Percentiles rank a stretch among this genome's conserved stretches.
These are phyloP conservation scores for Raphanus sativus DNA, from an alignment of 345 rosid species.

Conservation along the genomic window DNA sequence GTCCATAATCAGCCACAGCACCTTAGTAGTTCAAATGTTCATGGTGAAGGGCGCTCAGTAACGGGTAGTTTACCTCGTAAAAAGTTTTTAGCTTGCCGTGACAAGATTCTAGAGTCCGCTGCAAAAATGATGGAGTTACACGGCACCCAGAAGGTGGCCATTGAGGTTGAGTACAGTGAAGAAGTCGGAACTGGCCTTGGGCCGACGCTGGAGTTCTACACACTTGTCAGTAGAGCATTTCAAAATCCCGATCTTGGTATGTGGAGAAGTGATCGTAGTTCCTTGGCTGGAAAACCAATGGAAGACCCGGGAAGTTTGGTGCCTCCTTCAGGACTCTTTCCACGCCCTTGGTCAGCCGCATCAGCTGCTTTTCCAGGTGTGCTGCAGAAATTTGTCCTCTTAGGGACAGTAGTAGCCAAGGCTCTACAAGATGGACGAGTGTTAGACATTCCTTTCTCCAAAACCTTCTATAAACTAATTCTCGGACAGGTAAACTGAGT, in stretches of 20 bases:
- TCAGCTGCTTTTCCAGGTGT: constrained; percentile 52
- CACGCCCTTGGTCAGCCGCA: constrained; percentile 66
- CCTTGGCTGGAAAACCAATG: constrained; percentile 29
- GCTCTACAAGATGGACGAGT: constrained; percentile 96
- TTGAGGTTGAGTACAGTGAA: constrained; percentile 84
- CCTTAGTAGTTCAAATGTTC: constrained; percentile 46
- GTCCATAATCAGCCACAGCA: constrained; percentile 41
- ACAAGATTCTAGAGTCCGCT: constrained; percentile 74
- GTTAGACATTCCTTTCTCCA: constrained; percentile 84
- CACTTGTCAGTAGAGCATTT: constrained; percentile 83
- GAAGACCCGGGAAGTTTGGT: constrained; percentile 38
- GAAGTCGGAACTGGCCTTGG: constrained; percentile 99
- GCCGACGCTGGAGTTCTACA: constrained; percentile 92
- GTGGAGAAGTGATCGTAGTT: constrained; percentile 77
- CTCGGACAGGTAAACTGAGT: constrained; percentile 63
- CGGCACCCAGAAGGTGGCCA: constrained; percentile 54
- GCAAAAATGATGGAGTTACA: constrained; percentile 75
- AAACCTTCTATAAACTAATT: constrained; percentile 79
- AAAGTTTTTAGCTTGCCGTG: constrained; percentile 76
- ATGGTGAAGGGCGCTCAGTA: constrained; percentile 52
- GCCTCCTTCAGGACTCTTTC: constrained; percentile 70
- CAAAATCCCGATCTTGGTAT: constrained; percentile 73
- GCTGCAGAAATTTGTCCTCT: constrained; percentile 60
- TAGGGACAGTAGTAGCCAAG: constrained; percentile 88
- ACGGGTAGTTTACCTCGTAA: constrained; percentile 56